Percentiles rank a stretch among this genome's conserved stretches.
These are phyloP conservation scores for Monosporascus cannonballus DNA, from an alignment of 2,329 filamentous ascomycete species.

Conservation along the genomic window DNA sequence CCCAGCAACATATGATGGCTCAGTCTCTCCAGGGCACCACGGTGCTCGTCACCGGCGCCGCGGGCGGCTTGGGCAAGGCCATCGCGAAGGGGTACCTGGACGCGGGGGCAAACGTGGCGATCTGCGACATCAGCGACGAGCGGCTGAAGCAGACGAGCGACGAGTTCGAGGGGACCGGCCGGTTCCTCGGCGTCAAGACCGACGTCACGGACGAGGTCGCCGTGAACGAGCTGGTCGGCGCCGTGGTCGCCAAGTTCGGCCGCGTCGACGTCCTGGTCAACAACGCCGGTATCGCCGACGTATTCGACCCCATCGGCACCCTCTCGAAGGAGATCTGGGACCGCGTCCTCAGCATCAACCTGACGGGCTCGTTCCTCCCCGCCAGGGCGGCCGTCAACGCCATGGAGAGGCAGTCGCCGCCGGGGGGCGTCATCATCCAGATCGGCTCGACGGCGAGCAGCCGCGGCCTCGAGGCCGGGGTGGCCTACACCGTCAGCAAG, in stretches of 20 bases:
- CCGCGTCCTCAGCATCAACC: constrained; percentile 47
- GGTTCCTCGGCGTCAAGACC: constrained; percentile 19
- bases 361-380: constrained; percentile 48
- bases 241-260: constrained; percentile 27
- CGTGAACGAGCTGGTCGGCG: constrained; percentile 23
- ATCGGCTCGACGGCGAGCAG: constrained; percentile 14
- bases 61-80: constrained; percentile 25
- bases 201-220: constrained; percentile 27
- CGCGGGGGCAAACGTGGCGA: constrained; percentile 25
- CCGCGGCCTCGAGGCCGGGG: constrained; percentile 26
- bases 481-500: constrained; percentile 47
- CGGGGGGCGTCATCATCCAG: constrained; percentile 19
- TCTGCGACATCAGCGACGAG: constrained; percentile 25
- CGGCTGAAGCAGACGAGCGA: constrained; percentile 6
- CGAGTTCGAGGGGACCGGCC: constrained; percentile 12
- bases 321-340: constrained; percentile 43
- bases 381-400: constrained; percentile 44
- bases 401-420: constrained; percentile 34
- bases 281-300: constrained; percentile 53
- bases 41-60: constrained; percentile 27
- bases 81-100: constrained; percentile 25
- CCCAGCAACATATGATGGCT: constrained; percentile 5
- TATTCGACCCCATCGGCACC: constrained; percentile 45
- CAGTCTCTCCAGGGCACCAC: constrained; percentile 18
- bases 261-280: constrained; percentile 53